Evolutionary conservation across 1,284 basidiomycete genomes (phyloP), one percentile per base, ranked within the genome.

Genomic region (Papiliotrema nemorosa): DNA sequence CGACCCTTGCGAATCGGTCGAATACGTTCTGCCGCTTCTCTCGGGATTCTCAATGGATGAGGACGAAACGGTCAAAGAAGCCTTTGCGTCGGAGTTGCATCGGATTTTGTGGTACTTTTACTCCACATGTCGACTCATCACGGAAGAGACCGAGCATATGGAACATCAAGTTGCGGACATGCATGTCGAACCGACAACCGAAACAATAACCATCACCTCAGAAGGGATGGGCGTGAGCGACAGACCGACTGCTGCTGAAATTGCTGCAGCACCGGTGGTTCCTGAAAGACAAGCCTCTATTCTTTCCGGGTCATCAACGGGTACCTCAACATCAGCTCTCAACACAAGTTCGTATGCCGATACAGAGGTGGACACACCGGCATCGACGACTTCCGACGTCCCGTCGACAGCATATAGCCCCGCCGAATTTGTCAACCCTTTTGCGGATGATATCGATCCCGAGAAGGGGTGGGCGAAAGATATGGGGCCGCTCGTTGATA

Each of bases 91-190:
- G 2, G 85, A 90, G 64, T 78, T 98, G 22, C 83, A 90, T 45
- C 77, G 82, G 38, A 82, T 96, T 59, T 82, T 97, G 59, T 97
- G 91, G 91, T 96, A 89, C 84, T 97, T 94, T 75, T 86, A 90
- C 67, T 86, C 89, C 29, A 84, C 87, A 5, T 66, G 64, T 45
- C 49, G 51, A 35, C 52, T 64, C n/a, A 42, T 48, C n/a, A 24
- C 29, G 16, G 57, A 59, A 9, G 63, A 58, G 37, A 14, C 12
- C 18, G 35, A 37, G 35, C 14, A 37, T 18, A 9, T 14, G n/a
- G 52, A 50, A 20, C 51, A 55, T 4, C 44, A 52, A 24, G 25
- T 44, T 21, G 52, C 37, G 39, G 55, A 20, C 44, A 45, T 26
- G 33, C 53, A 42, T 38, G 47, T 48, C 41, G 49, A 49, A 31